A percentile compares a stretch with the other conserved stretches of the same genome.
phyloP scores from a whole-genome alignment of 2,329 filamentous ascomycete genomes.

The Diplodia mutila region DNA sequence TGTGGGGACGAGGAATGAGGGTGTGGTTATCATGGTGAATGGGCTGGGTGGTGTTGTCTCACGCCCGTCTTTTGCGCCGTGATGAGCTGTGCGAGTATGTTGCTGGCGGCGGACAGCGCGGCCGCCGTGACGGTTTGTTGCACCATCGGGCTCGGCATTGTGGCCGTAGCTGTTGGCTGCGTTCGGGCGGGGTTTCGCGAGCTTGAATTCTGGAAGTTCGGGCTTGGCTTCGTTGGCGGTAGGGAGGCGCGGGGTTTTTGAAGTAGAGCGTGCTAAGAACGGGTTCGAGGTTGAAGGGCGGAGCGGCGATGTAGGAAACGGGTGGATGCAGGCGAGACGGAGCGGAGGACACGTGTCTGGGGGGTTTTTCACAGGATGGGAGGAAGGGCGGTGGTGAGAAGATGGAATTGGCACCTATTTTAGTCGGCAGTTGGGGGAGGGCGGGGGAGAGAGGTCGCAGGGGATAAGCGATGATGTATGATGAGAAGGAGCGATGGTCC shows the following conservation, averaged over 20 bases:
- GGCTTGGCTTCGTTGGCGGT: no score
- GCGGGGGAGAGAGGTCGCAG: no score
- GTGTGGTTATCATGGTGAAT: no score
- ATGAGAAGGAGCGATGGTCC: background rate
- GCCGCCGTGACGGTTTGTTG: constrained; percentile 62
- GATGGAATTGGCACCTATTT: background rate
- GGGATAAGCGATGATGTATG: background rate
- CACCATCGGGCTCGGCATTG: constrained; percentile 15
- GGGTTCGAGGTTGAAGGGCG: no score
- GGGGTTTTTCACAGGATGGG: background rate
- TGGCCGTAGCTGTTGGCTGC: no score
- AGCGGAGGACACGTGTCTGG: background rate
- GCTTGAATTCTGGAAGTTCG: no score
- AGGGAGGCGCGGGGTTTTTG: no score
- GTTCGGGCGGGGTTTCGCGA: no score
- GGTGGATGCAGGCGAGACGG: background rate
- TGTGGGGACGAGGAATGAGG: no score
- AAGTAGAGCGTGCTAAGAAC: no score
- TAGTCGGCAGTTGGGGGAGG: no score
- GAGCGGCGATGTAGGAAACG: no score
- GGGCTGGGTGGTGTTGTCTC: constrained; percentile 32
- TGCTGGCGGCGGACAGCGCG: constrained; percentile 68
- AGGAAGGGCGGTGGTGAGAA: background rate
- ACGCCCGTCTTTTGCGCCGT: constrained; percentile 65
- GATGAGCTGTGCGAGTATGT: constrained; percentile 73